Conservation (phyloP, 1,139 yeast species). For the Candida sojae region DNA sequence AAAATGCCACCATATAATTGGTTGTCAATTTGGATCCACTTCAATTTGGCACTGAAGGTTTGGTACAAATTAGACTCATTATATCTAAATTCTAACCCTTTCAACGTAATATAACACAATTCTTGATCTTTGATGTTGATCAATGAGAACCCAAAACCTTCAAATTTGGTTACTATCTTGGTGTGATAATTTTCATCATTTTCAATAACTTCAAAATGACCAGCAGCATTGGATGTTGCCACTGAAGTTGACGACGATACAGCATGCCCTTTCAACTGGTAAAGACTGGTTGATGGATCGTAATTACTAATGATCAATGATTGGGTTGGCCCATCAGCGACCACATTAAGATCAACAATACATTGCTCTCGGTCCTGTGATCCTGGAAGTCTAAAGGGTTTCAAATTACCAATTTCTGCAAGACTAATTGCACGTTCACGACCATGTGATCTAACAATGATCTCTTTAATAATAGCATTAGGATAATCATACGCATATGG, state of each 20-base stretch:
- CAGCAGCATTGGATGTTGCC: slow-evolving; percentile 25
- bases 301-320: slow-evolving; percentile 82
- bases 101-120: slow-evolving; percentile 73
- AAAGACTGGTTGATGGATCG: slow-evolving; percentile 75
- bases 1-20: slow-evolving; percentile 85
- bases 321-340: slow-evolving; percentile 96
- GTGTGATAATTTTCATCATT: slow-evolving; percentile 69
- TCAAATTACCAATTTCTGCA: slow-evolving; percentile 89
- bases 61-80: slow-evolving; percentile 86
- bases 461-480: slow-evolving; percentile 80
- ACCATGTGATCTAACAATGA: slow-evolving; percentile 71
- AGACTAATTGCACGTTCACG: slow-evolving; percentile 78
- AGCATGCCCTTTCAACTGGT: slow-evolving; percentile 48
- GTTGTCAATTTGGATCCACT: slow-evolving; percentile 95
- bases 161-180: slow-evolving; percentile 64
- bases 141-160: slow-evolving; percentile 88
- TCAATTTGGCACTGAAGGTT: slow-evolving; percentile 74
- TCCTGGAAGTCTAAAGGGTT: slow-evolving; percentile 78
- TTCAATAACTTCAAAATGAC: slow-evolving; percentile 65
- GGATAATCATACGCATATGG: slow-evolving; percentile 99
- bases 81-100: slow-evolving; percentile 80
- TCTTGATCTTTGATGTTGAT: slow-evolving; percentile 75
- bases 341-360: slow-evolving; percentile 83
- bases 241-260: slow-evolving; percentile 22
- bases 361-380: slow-evolving; percentile 42